phyloP scores from a whole-genome alignment of 106 monocot species.

The Acorus gramineus region DNA sequence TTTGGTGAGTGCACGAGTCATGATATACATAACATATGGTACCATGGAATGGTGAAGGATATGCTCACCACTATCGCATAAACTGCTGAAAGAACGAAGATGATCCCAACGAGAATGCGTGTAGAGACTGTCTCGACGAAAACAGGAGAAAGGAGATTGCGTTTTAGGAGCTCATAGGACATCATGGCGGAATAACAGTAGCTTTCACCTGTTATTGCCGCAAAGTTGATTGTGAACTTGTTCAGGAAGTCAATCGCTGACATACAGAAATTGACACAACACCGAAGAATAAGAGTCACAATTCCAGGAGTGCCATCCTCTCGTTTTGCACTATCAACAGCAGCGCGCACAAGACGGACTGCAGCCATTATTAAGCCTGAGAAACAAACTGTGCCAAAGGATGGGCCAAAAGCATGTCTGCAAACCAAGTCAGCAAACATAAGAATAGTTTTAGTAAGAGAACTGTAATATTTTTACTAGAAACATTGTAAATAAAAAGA shows the following conservation, averaged over 20 bases:
- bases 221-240: conserved; percentile 93
- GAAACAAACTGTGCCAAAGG: conserved; percentile 85
- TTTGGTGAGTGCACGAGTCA: no score
- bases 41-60: not conserved
- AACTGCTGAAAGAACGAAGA: conserved; percentile 64
- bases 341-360: conserved; percentile 47
- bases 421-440: not conserved
- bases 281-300: conserved; percentile 47
- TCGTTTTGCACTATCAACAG: conserved; percentile 59
- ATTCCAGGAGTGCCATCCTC: conserved; percentile 37
- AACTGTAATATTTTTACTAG: no score
- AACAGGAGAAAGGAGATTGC: conserved; percentile 89
- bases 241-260: conserved; percentile 78
- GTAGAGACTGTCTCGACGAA: conserved; percentile 97
- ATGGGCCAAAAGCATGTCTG: conserved; percentile 94
- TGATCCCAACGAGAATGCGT: conserved; percentile 53
- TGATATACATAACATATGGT: not conserved
- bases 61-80: conserved; percentile 74
- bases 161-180: conserved; percentile 84
- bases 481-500: no score
- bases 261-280: conserved; percentile 57
- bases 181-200: conserved; percentile 87
- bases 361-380: conserved; percentile 64
- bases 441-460: no score
- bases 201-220: conserved; percentile 86